A percentile compares a stretch with the other conserved stretches of the same genome.
Evolutionary conservation across 768 basidiomycete species (phyloP).

Genomic region (Calvatia gigantea): DNA sequence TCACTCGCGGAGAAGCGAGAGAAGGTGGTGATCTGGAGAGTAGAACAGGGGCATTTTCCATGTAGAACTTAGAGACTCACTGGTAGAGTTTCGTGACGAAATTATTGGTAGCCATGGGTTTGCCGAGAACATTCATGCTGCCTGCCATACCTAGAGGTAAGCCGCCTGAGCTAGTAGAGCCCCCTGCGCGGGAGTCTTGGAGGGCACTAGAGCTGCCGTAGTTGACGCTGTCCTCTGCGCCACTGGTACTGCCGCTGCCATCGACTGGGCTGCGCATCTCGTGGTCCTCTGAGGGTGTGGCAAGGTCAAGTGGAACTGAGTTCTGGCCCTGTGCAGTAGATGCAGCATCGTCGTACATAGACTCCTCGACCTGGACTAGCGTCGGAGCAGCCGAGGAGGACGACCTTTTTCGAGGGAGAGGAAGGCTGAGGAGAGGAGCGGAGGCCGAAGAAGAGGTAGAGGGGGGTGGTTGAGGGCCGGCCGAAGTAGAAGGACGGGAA

Average conservation of each 20-base stretch:
- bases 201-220: conserved; percentile 7
- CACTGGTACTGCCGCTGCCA: conserved; percentile 44
- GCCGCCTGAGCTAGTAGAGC: background rate
- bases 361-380: conserved; percentile 39
- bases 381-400: conserved; percentile 46
- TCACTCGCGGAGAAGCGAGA: conserved; percentile 1
- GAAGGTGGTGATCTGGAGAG: background rate
- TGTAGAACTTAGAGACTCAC: conserved; percentile 41
- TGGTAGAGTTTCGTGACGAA: conserved; percentile 89
- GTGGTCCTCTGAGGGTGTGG: conserved; percentile 52
- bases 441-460: conserved; percentile 25
- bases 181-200: conserved; percentile 17
- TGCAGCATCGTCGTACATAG: conserved; percentile 34
- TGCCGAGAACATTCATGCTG: conserved; percentile 58
- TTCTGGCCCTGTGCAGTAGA: conserved; percentile 23
- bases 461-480: conserved; percentile 17
- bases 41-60: conserved; percentile 4
- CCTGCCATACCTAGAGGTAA: conserved; percentile 24
- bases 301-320: conserved; percentile 32
- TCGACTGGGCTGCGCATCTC: conserved; percentile 51
- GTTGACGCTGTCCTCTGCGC: conserved; percentile 34
- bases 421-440: conserved; percentile 48
- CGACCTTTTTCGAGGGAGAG: conserved; percentile 65
- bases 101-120: conserved; percentile 71
- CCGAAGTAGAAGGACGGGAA: conserved; percentile 21